Evolutionary conservation across 768 basidiomycete species (phyloP).

Genomic region (Pisolithus marmoratus): DNA sequence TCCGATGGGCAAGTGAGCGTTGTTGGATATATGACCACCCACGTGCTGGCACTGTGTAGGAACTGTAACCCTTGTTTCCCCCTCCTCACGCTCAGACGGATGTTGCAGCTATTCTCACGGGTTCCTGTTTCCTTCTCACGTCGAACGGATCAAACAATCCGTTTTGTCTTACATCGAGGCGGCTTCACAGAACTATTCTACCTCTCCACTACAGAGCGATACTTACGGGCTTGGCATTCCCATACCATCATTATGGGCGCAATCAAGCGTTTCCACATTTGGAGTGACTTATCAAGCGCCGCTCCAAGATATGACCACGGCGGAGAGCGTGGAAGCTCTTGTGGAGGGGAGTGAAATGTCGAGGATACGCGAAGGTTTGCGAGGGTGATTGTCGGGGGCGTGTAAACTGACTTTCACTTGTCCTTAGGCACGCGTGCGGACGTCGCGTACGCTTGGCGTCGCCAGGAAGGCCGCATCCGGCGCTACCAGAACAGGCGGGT

Average conservation of each 20-base stretch:
- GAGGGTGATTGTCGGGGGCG: not conserved
- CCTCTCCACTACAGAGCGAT: conserved; percentile 21
- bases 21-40: conserved; percentile 99
- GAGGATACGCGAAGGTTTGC: conserved; percentile 54
- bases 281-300: conserved; percentile 71
- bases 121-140: conserved; percentile 90
- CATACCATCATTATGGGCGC: conserved; percentile 60
- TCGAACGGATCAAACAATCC: conserved; percentile 55
- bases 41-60: conserved; percentile 86
- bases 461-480: conserved; percentile 62
- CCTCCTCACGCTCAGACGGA: conserved; percentile 3
- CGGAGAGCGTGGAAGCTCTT: conserved; percentile 82
- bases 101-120: conserved; percentile 82
- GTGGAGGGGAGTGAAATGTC: conserved; percentile 91
- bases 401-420: conserved; percentile 4
- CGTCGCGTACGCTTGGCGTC: conserved; percentile 60
- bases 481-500: conserved; percentile 66
- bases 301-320: conserved; percentile 53
- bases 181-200: conserved; percentile 31
- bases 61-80: conserved; percentile 8
- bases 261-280: conserved; percentile 85
- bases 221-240: conserved; percentile 23
- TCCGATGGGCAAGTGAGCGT: conserved; percentile 87
- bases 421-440: conserved; percentile 51
- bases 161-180: conserved; percentile 51